Evolutionary conservation across 192 early-diverging fungal genomes (phyloP), one percentile per base, ranked within the genome.

Genomic region (Entomortierella lignicola): DNA sequence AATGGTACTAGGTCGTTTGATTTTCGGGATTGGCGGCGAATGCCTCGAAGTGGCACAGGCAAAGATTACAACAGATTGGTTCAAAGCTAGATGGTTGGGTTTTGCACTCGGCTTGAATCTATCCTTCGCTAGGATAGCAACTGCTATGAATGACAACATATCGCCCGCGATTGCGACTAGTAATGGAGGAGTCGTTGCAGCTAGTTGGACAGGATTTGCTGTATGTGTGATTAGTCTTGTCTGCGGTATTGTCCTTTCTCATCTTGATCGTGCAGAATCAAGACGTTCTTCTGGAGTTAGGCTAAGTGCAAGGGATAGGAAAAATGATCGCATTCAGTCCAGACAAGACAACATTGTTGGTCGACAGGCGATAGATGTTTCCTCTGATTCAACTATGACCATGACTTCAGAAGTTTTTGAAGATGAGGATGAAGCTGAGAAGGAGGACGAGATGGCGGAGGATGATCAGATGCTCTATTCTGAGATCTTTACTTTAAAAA

Each of bases 1-100:
- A 1, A 87, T 90, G 87, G 27, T 88, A 1, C 26, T 85, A 6
- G 91, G 90, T 1, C 83, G 91, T 17, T 54, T 90, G 10, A 42
- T 91, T 15, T 90, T 92, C 74, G 91, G 91, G 6, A 73, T 91
- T 8, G 91, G 91, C 17, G 88, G 88, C 20, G 89, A 88, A 65
- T 82, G 71, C 23, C 68, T 92, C 13, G 91, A 90, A 57, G 90
- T 92, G 13, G 88, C 81, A 12, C 86, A 89, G 60, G 85, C 86
- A 17, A 81, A 85, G 37, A 84, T 89, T 18, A 85, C 83, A 12
- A 89, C 89, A 5, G 83, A 85, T 42, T 90, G 87, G 88, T 92
- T 91, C 70, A 69, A 80, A 55, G 84, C 84, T 5, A 63, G 86
- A 23, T 88, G 84, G 52, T 66, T 92, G 20, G 88, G 87, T 0